Conservation (phyloP, 345 rosid genomes). For the Boechera divaricarpa region DNA sequence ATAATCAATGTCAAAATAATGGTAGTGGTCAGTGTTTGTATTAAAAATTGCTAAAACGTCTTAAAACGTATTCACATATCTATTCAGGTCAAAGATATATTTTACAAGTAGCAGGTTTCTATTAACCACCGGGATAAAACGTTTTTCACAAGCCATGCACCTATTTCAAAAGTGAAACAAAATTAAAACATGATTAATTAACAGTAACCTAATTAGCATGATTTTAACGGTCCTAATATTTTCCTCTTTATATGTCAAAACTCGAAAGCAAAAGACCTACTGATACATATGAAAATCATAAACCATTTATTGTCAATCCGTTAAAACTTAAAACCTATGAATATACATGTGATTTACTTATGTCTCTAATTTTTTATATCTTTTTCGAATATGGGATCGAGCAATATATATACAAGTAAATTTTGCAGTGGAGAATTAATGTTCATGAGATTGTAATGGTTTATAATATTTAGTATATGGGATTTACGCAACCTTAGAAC, state of each 20-base stretch:
- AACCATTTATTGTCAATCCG: not conserved
- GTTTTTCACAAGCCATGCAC: constrained; percentile 1
- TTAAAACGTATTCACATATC: not conserved
- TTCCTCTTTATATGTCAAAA: not conserved
- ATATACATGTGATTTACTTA: too few relatives aligned
- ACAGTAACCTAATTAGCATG: not conserved
- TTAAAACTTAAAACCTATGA: not conserved
- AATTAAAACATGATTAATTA: not conserved
- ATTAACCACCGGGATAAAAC: not conserved
- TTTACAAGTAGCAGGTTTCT: not conserved
- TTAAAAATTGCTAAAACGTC: not conserved
- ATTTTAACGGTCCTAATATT: not conserved
- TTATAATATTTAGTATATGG: too few relatives aligned
- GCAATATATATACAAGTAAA: too few relatives aligned
- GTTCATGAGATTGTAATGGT: too few relatives aligned
- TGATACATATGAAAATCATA: too few relatives aligned
- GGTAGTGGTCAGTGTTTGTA: not conserved
- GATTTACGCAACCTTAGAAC: too few relatives aligned
- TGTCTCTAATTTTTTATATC: too few relatives aligned
- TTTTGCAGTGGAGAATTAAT: too few relatives aligned
- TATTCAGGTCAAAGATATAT: not conserved
- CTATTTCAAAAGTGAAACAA: not conserved
- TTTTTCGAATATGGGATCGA: too few relatives aligned
- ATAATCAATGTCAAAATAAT: not conserved
- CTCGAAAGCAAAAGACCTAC: too few relatives aligned